phyloP scores from a whole-genome alignment of 2,329 filamentous ascomycete species.

The Aureobasidium sp. region DNA sequence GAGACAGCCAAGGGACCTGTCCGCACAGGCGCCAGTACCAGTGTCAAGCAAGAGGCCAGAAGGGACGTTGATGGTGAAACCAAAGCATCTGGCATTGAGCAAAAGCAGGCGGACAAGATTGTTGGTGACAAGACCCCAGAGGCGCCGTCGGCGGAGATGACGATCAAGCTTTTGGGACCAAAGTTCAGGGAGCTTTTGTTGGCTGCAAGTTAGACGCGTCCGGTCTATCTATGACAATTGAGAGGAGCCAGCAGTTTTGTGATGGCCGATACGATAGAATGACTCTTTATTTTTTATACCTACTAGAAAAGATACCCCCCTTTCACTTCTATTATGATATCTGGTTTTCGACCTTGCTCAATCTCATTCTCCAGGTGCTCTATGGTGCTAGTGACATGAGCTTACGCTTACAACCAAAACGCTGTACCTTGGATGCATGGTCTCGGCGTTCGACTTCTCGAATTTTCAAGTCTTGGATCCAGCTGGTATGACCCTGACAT shows the following conservation, averaged over 20 bases:
- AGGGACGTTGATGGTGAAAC: conserved; percentile 27
- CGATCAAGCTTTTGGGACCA: conserved; percentile 24
- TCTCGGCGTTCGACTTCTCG: too few relatives aligned
- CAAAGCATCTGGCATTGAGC: conserved; percentile 18
- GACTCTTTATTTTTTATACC: background rate
- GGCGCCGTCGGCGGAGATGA: conserved; percentile 22
- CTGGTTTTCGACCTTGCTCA: too few relatives aligned
- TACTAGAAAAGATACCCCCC: too few relatives aligned
- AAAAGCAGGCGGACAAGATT: conserved; percentile 22
- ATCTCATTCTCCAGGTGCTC: too few relatives aligned
- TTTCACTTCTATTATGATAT: too few relatives aligned
- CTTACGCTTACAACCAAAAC: too few relatives aligned
- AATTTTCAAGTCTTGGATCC: too few relatives aligned
- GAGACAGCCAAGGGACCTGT: conserved; percentile 42
- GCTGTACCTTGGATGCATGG: too few relatives aligned
- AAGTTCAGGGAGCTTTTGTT: conserved; percentile 25
- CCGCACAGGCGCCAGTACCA: conserved; percentile 31
- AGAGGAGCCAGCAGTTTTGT: background rate
- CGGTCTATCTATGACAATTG: too few relatives aligned
- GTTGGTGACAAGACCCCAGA: conserved; percentile 24
- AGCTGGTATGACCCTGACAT: too few relatives aligned
- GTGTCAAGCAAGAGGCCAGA: conserved; percentile 28
- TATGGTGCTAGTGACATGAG: too few relatives aligned
- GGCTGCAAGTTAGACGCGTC: background rate
- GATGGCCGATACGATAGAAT: background rate